Evolutionary conservation across 2,329 filamentous ascomycete species (phyloP), one percentile per base, ranked within the genome.

Genomic region (Scedosporium boydii): DNA sequence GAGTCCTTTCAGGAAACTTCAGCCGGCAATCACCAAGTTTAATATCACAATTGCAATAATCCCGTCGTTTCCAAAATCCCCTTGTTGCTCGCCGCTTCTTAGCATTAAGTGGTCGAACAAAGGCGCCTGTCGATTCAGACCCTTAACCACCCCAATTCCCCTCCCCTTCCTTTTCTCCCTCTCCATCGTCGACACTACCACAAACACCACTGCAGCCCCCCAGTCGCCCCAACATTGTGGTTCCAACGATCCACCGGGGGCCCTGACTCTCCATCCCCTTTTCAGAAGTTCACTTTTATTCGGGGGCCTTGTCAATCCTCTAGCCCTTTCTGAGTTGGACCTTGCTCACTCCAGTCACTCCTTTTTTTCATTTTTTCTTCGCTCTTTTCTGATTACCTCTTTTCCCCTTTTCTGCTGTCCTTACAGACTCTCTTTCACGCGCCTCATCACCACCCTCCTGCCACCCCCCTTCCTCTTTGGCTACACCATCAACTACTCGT

Each of bases 281-380:
- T 62, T 58, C 60, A 62, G 53, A 58, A 51, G 41, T 55, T 42
- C 61, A 42, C 29, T 46, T 56, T 51, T 59, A 26, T 41, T 34
- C 16, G 16, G 29, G 9, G 41, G 14, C 38, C 60, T 58, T 58
- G 60, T 56, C 60, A 55, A 55, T 58, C 53, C 55, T 57, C 55
- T 57, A 41, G 18, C 42, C 51, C 34, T 48, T 46, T 18, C 57
- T 38, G 42, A 23, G 14, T 38, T 26, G 42, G n/a, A 12, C 38
- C 27, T 59, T 59, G 6, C 71, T 75, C 71, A 74, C 71, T 72
- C 70, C 69, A 75, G 74, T 76, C 74, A 72, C 72, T 74, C 73
- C 70, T 74, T 75, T 74, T 62, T 63, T 34, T 55, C 57, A 67
- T 67, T 66, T 65, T 69, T 66, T 65, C 66, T 66, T 64, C 65